These are phyloP conservation scores for Beauveria pseudobassiana DNA, from an alignment of 2,329 filamentous ascomycete species.

Conservation along the genomic window DNA sequence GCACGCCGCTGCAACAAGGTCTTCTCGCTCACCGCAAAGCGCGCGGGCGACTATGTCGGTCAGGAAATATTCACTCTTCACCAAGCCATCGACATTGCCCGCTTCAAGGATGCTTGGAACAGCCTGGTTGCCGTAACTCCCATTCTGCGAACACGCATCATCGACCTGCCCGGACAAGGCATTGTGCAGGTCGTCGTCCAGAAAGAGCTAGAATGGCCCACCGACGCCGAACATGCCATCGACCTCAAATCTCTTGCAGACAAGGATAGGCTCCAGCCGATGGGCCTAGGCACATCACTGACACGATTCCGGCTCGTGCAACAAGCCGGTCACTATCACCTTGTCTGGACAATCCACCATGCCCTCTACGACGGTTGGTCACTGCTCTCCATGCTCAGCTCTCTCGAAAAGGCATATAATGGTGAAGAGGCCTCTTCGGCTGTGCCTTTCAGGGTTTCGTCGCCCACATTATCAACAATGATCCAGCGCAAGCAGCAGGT, in stretches of 20 bases:
- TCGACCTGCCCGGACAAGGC: slow-evolving; percentile 3
- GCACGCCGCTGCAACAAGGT: slow-evolving; percentile 5
- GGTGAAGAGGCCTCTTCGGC: background rate
- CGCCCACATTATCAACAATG: background rate
- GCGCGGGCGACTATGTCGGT: slow-evolving; percentile 1
- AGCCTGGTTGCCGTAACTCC: background rate
- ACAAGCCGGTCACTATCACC: slow-evolving; percentile 12
- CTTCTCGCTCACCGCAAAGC: background rate
- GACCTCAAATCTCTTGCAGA: background rate
- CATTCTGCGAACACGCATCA: slow-evolving; percentile 2
- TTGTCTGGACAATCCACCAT: slow-evolving; percentile 25
- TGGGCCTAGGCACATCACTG: background rate
- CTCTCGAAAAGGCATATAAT: background rate
- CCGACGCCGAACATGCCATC: background rate
- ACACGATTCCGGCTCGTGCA: background rate
- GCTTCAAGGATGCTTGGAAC: background rate
- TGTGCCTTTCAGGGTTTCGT: slow-evolving; percentile 1
- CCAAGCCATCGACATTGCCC: background rate
- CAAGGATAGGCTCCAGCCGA: background rate
- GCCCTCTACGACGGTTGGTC: slow-evolving; percentile 26
- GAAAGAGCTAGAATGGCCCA: background rate
- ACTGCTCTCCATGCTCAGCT: background rate
- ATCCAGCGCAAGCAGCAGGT: background rate
- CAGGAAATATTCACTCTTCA: background rate
- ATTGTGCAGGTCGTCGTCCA: background rate